Base-by-base conservation (phyloP, 805 yeast species). In the Groenewaldozyma tartarivorans region DNA sequence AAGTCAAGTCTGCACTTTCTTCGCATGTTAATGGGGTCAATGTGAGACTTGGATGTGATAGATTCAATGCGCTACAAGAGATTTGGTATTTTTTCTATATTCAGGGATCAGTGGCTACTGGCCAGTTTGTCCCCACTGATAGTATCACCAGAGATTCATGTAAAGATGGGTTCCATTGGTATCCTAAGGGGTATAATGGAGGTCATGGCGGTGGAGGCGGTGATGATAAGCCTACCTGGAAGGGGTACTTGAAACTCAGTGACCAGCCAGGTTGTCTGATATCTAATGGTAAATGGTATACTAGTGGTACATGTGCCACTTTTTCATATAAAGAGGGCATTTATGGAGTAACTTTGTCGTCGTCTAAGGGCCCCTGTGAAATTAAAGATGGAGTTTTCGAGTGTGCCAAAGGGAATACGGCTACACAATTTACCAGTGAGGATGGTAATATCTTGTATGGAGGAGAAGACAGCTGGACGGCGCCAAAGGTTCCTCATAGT, bases 281-380 rank as follows among this genome's bases (percentile, higher is more conserved):
- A 53, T 75, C 82, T 45, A 82, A 75, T 53, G 98, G 98, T 3
- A 72, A 76, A 49, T 88, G 94, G 92, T 84, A 80, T 62, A 56
- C 71, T 3, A 42, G 50, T 7, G 67, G 70, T 15, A 96, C 96
- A 1, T 90, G 96, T 60, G 97, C 96, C 3, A 76, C 81, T 4
- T 88, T 69, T 62, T 68, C 68, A 20, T 51, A 82, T 20, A 53
- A 60, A 24, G 69, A 76, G 40, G 74, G 81, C 24, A 76, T 75
- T 59, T 92, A 92, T 2, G 92, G 92, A n/a, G 72, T 75, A 52
- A 72, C 76, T 43, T 54, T 88, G 35, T 69, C 69, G 45, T 72
- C 92, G 1, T 74, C 84, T 31, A 76, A 72, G 51, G 96, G 96
- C 0, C 72, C 66, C 45, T 88, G 96, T 63, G 79, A 58, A 43